Conservation (phyloP, 352 stramenopile genomes). For the Globisporangium emineosum region DNA sequence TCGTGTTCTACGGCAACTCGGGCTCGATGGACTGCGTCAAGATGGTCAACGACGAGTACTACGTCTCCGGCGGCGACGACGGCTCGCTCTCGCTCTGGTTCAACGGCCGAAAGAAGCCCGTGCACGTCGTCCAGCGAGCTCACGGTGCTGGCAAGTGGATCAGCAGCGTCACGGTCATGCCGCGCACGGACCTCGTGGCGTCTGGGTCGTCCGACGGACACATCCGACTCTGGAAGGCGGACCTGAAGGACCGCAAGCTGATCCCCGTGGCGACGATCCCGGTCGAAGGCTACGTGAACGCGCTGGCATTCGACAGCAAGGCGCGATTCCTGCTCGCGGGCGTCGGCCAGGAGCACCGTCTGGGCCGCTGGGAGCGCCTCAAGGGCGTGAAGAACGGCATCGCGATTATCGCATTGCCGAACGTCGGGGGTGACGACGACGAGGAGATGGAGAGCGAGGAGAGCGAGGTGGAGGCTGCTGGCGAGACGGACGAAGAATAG, state of each 20-base stretch:
- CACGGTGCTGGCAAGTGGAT: constrained; percentile 91
- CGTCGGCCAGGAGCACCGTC: constrained; percentile 90
- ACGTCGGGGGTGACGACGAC: constrained; percentile 36
- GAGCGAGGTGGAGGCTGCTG: constrained; percentile 28
- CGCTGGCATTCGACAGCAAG: constrained; percentile 67
- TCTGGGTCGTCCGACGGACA: constrained; percentile 90
- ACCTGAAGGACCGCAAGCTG: constrained; percentile 67
- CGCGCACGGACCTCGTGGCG: constrained; percentile 88
- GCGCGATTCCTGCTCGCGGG: constrained; percentile 89
- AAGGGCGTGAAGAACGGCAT: constrained; percentile 89
- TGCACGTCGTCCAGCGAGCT: constrained; percentile 75
- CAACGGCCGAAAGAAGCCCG: constrained; percentile 92
- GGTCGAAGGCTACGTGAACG: constrained; percentile 71
- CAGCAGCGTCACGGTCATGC: constrained; percentile 85
- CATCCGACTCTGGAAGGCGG: constrained; percentile 90
- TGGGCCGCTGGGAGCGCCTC: constrained; percentile 90
- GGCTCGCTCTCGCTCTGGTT: constrained; percentile 91
- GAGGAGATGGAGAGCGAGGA: constrained; percentile 17
- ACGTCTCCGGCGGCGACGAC: constrained; percentile 90
- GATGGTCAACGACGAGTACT: constrained; percentile 92
- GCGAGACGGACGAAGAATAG: constrained; percentile 22
- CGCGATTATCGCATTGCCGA: constrained; percentile 84
- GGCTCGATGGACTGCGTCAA: constrained; percentile 90
- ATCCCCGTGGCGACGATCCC: constrained; percentile 68
- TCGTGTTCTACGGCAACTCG: constrained; percentile 91